phyloP scores from a whole-genome alignment of 148 eudicot species.

The Rhododendron vialii region DNA sequence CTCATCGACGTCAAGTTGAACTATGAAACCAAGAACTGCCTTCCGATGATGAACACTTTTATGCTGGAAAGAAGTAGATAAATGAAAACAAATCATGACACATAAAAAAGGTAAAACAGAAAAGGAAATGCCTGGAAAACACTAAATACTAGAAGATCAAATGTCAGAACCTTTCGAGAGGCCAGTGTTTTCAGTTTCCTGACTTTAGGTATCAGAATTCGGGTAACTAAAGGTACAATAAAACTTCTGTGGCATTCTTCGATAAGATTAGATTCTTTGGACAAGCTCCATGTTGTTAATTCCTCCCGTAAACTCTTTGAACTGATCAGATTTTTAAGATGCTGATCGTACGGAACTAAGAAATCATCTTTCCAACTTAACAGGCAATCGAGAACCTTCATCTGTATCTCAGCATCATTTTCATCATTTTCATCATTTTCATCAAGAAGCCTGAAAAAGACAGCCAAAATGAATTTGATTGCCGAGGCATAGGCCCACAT shows the following conservation, averaged over 20 bases:
- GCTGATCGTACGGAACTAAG: slow-evolving; percentile 58
- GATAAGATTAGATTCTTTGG: slow-evolving; percentile 53
- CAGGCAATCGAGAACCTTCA: slow-evolving; percentile 76
- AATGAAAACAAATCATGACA: background rate
- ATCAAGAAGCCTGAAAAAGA: slow-evolving; percentile 66
- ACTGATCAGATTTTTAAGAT: slow-evolving; percentile 69
- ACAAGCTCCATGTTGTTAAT: slow-evolving; percentile 82
- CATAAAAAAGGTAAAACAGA: background rate
- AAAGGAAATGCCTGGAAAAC: background rate
- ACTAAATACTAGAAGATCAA: too few relatives aligned
- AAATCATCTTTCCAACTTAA: slow-evolving; percentile 82
- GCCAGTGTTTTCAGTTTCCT: slow-evolving; percentile 66
- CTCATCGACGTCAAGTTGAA: slow-evolving; percentile 63
- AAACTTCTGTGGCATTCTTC: slow-evolving; percentile 55
- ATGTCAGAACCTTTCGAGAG: slow-evolving; percentile 60
- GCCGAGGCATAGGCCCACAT: too few relatives aligned
- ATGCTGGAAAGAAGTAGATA: slow-evolving; percentile 42
- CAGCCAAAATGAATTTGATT: background rate
- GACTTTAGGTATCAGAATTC: slow-evolving; percentile 78
- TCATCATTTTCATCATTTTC: slow-evolving; percentile 77
- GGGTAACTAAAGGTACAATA: slow-evolving; percentile 60
- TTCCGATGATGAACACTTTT: slow-evolving; percentile 63
- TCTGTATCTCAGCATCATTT: slow-evolving; percentile 72
- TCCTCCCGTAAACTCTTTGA: slow-evolving; percentile 70
- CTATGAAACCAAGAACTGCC: slow-evolving; percentile 78